A percentile compares a stretch with the other conserved stretches of the same genome.
phyloP scores from a whole-genome alignment of 202 grass and related monocot species.

The Musa balbisiana region DNA sequence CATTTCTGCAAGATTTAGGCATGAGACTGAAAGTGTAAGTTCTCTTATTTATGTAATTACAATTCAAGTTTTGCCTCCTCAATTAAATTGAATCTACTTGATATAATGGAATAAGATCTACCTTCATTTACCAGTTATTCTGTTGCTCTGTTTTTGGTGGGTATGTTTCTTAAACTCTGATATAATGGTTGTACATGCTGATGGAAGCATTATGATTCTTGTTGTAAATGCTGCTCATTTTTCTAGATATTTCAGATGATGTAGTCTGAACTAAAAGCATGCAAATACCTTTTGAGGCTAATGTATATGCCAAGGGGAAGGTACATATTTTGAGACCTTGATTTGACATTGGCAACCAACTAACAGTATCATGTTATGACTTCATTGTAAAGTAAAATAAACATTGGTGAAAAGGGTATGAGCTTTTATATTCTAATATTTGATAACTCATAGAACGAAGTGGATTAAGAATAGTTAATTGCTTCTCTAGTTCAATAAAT shows the following conservation, averaged over 20 bases:
- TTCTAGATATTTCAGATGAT: neutral
- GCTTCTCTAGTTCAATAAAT: no score
- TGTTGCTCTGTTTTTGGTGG: neutral
- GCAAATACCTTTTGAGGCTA: neutral
- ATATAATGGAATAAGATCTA: no score
- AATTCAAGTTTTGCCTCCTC: neutral
- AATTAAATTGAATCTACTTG: neutral
- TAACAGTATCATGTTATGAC: no score
- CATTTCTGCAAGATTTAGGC: slow-evolving; percentile 16
- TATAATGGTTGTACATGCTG: neutral
- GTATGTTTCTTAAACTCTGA: neutral
- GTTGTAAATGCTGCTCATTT: neutral
- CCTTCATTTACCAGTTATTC: neutral
- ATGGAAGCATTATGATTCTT: no score
- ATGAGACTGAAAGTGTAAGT: slow-evolving; percentile 24
- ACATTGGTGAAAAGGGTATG: no score
- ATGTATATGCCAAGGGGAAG: no score
- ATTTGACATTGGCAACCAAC: no score
- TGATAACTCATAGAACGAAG: no score
- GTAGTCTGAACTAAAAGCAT: neutral
- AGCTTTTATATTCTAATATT: no score
- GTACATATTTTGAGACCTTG: no score
- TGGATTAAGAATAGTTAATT: no score
- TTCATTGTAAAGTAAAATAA: no score
- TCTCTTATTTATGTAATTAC: neutral